A percentile compares a stretch with the other conserved stretches of the same genome.
phyloP scores from a whole-genome alignment of 441 rosid genomes.

The Euphorbia celastroides region DNA sequence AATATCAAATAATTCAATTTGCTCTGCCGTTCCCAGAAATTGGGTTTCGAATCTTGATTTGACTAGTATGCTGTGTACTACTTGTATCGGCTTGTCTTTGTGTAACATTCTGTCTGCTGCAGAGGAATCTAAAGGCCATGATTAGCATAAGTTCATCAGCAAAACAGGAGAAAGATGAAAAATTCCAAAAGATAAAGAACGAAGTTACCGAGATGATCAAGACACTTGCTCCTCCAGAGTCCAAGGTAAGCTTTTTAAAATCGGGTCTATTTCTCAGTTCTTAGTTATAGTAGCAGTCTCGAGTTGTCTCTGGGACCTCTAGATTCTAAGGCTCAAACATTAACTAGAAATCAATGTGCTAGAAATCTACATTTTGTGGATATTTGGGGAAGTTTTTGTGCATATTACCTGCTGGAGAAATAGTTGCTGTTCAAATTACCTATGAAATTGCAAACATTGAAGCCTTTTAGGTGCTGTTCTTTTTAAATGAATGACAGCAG shows the following conservation, averaged over 20 bases:
- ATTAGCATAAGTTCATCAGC: conserved; percentile 60
- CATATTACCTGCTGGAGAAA: too few species aligned
- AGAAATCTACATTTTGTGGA: too few species aligned
- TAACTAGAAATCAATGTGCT: background rate
- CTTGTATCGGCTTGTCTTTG: too few species aligned
- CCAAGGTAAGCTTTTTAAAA: conserved; percentile 70
- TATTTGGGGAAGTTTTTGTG: too few species aligned
- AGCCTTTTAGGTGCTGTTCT: too few species aligned
- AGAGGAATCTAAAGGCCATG: conserved; percentile 93
- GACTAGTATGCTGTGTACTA: too few species aligned
- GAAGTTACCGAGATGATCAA: conserved; percentile 87
- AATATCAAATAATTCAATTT: too few species aligned
- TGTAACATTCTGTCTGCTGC: conserved; percentile 23
- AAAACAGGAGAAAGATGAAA: conserved; percentile 78
- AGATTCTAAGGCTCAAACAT: background rate
- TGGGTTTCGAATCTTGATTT: too few species aligned
- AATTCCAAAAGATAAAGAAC: conserved; percentile 72
- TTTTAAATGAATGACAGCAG: too few species aligned
- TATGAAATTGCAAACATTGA: too few species aligned
- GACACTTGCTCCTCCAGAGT: conserved; percentile 42
- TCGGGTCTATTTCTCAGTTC: background rate
- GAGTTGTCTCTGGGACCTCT: background rate
- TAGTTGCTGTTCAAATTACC: too few species aligned
- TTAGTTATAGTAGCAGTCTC: background rate
- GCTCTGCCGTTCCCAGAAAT: too few species aligned